Base-by-base conservation (phyloP, 345 rosid species). In the Eucalyptus dawsonii region DNA sequence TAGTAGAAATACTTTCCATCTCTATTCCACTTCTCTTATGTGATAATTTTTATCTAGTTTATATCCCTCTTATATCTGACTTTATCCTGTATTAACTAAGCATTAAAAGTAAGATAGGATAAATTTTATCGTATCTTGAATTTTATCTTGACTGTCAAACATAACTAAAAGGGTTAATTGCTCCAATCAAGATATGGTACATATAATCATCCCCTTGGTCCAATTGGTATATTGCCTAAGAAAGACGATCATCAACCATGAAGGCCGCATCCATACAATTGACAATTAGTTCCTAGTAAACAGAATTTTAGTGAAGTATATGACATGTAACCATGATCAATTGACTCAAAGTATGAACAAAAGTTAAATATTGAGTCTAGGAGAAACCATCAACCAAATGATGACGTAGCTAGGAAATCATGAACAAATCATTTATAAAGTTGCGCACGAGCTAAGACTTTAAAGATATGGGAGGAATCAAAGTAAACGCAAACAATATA, bases 31-130 rank as follows among this genome's bases (percentile, higher is more conserved):
- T 53, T 8, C 1, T 53, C 11, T 53, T 21, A 53, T 53, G 5
- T 8, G 58, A 53, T 53, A 53, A 53, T 53, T 53, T 53, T 53
- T 53, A 19, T 53, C 5, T 19, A 19, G 2, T 53, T 19, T 53
- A 19, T 53, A 53, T 53, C 0, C 0, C 0, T 53, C 5, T 53
- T 53, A 53, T 53, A 53, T 51, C 0, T 0, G 1, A 53, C 10
- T 53, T 53, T 53, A 53, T 53, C 5, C 0, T 53, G 1, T 53
- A 53, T 19, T 53, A 0, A 53, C 2, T 19, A 53, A 53, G 24
- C 24, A 53, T 8, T 9, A 53, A 53, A 53, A 8, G 11, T 53
- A 53, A 8, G 24, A 53, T 53, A 7, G 0, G 25, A 19, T 19
- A 53, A 53, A 53, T 53, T 53, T 53, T 53, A 53, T 19, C 0